phyloP scores from a whole-genome alignment of 2,329 filamentous ascomycete genomes.

The Cercospora canescens region DNA sequence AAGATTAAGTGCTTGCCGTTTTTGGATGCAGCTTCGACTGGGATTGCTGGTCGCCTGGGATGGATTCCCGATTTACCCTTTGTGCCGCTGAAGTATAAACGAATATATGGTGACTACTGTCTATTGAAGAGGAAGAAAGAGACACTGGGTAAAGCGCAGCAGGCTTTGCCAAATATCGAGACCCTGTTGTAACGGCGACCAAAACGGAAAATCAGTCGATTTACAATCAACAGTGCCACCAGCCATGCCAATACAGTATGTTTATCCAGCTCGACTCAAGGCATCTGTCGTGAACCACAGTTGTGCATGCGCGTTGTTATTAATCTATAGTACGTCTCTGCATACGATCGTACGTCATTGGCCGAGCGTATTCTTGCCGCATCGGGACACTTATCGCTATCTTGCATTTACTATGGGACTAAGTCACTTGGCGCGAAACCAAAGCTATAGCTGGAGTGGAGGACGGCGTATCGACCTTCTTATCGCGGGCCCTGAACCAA shows the following conservation, averaged over 20 bases:
- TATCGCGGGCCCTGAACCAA: conserved; percentile 5
- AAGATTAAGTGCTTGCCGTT: conserved; percentile 73
- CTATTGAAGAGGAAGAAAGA: conserved; percentile 62
- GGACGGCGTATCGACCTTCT: conserved; percentile 4
- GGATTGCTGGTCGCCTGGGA: conserved; percentile 70
- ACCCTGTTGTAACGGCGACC: conserved; percentile 14
- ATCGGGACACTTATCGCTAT: conserved; percentile 6
- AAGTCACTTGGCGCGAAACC: not conserved
- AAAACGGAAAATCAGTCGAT: not conserved
- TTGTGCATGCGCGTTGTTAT: not conserved
- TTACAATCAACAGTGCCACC: not conserved
- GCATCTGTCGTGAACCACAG: not conserved
- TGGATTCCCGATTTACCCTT: conserved; percentile 76
- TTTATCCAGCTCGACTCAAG: not conserved
- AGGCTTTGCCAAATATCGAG: conserved; percentile 20
- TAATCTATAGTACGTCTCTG: not conserved
- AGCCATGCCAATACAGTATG: not conserved
- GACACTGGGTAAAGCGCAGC: conserved; percentile 1
- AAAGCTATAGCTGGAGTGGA: conserved; percentile 2
- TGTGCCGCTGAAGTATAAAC: conserved; percentile 67
- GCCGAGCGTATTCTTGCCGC: not conserved
- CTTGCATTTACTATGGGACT: not conserved
- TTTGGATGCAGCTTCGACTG: conserved; percentile 75
- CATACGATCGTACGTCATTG: not conserved
- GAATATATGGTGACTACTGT: conserved; percentile 88